These are phyloP conservation scores for Echinosophora koreensis DNA, from an alignment of 306 rosid genomes.

Conservation along the genomic window DNA sequence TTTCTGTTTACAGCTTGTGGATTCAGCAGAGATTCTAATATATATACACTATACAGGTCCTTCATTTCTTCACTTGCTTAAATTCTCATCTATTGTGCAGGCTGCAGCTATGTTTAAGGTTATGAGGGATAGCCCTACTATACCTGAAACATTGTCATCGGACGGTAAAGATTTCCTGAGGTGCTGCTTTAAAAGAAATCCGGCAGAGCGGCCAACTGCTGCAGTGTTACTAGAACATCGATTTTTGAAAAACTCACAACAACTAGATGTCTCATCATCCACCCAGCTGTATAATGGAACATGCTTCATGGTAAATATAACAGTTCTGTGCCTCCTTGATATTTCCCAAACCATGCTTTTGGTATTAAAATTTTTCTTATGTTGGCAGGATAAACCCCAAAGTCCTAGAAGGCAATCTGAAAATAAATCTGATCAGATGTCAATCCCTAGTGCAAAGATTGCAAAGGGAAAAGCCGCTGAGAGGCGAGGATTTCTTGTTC, in stretches of 20 bases:
- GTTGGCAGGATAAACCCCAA: conserved; percentile 64
- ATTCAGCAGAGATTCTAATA: conserved; percentile 22
- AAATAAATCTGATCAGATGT: conserved; percentile 53
- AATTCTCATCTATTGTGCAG: conserved; percentile 54
- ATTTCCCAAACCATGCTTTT: conserved; percentile 34
- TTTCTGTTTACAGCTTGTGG: conserved; percentile 21
- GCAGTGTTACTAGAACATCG: conserved; percentile 75
- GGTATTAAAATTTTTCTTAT: conserved; percentile 28
- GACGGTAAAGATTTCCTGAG: conserved; percentile 84
- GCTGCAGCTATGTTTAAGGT: conserved; percentile 98
- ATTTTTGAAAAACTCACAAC: conserved; percentile 73
- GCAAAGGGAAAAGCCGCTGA: conserved; percentile 56
- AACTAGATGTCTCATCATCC: conserved; percentile 55
- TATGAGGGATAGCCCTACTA: conserved; percentile 77
- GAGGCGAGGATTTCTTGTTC: conserved; percentile 52
- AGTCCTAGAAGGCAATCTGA: conserved; percentile 60
- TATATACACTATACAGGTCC: conserved; percentile 3
- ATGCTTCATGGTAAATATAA: conserved; percentile 59
- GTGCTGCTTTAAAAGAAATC: conserved; percentile 87
- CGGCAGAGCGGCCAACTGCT: conserved; percentile 86
- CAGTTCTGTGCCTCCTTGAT: conserved; percentile 1
- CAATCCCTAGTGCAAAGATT: conserved; percentile 43
- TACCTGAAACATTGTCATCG: conserved; percentile 77
- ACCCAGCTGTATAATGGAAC: conserved; percentile 48
- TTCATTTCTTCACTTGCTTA: conserved; percentile 37